Evolutionary conservation across 495 filamentous ascomycete species (phyloP).

Genomic region (Viridothelium virens): DNA sequence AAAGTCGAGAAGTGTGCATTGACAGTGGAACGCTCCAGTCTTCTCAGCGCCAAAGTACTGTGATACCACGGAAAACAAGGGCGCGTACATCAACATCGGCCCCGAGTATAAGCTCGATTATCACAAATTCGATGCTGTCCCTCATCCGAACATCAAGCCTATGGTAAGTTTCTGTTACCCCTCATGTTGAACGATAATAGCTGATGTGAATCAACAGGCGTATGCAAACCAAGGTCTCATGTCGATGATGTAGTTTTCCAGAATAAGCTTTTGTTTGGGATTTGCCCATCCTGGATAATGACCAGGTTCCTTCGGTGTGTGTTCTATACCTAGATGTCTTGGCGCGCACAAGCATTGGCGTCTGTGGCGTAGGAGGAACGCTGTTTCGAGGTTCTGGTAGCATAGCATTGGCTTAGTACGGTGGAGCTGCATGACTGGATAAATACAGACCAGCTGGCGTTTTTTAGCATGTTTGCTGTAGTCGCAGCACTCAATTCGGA

Average conservation of each 20-base stretch:
- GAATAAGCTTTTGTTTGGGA: not conserved
- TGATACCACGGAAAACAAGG: conserved; percentile 95
- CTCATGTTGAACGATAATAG: not conserved
- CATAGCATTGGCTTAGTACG: not conserved
- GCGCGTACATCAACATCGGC: conserved; percentile 96
- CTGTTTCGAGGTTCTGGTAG: not conserved
- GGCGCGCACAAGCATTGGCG: not conserved
- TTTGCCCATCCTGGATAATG: not conserved
- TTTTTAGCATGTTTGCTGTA: not conserved
- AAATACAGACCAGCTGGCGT: conserved; percentile 4
- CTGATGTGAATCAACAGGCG: conserved; percentile 17
- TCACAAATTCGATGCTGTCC: conserved; percentile 90
- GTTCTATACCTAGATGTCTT: not conserved
- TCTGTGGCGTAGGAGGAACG: not conserved
- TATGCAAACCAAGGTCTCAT: conserved; percentile 28
- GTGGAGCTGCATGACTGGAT: conserved; percentile 3
- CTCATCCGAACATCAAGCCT: conserved; percentile 87
- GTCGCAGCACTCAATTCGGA: no score
- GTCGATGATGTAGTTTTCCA: conserved; percentile 22
- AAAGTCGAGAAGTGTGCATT: not conserved
- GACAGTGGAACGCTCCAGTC: conserved; percentile 45
- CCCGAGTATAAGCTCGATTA: conserved; percentile 85
- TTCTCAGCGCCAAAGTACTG: conserved; percentile 98
- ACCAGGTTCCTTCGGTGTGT: not conserved
- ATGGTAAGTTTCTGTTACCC: conserved; percentile 59